Percentiles rank a stretch among this genome's conserved stretches.
phyloP scores from a whole-genome alignment of 78 protist genomes.

The Dictyostelium citrinum region DNA sequence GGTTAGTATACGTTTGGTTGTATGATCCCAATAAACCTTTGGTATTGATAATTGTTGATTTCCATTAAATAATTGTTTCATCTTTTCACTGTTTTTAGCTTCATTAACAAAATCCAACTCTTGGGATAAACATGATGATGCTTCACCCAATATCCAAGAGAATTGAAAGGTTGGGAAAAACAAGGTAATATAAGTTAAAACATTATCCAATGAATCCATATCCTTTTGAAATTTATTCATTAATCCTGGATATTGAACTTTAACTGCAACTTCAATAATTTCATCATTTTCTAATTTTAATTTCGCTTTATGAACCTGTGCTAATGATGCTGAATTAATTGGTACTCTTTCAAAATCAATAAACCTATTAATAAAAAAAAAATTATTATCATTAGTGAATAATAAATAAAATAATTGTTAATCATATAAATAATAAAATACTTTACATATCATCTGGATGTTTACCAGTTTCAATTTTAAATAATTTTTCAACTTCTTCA shows the following conservation, averaged over 20 bases:
- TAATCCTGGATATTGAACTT: slow-evolving; percentile 80
- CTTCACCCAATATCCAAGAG: slow-evolving; percentile 78
- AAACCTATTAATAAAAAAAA: not conserved
- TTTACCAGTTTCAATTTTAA: slow-evolving; percentile 37
- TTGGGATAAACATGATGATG: slow-evolving; percentile 32
- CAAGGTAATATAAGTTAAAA: slow-evolving; percentile 4
- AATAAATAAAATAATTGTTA: too few relatives aligned
- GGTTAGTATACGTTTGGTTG: slow-evolving; percentile 73
- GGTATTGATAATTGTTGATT: slow-evolving; percentile 63
- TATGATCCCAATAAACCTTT: slow-evolving; percentile 52
- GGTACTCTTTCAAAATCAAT: slow-evolving; percentile 69
- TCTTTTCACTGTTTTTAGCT: slow-evolving; percentile 66
- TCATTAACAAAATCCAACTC: slow-evolving; percentile 82
- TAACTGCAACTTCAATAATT: slow-evolving; percentile 76
- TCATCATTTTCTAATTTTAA: slow-evolving; percentile 22
- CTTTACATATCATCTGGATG: slow-evolving; percentile 59
- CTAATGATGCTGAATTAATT: slow-evolving; percentile 73
- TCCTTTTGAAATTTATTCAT: slow-evolving; percentile 51
- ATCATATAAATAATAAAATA: too few relatives aligned
- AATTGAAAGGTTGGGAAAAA: slow-evolving; percentile 75
- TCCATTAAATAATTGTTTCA: slow-evolving; percentile 46
- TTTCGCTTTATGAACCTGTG: slow-evolving; percentile 81
- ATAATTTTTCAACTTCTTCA: slow-evolving; percentile 39
- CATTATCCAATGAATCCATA: slow-evolving; percentile 31
- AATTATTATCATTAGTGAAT: too few relatives aligned